Evolutionary conservation across 169 alveolate genomes (phyloP), one percentile per base, ranked within the genome.

Genomic region (Amoebophrya sp.): DNA sequence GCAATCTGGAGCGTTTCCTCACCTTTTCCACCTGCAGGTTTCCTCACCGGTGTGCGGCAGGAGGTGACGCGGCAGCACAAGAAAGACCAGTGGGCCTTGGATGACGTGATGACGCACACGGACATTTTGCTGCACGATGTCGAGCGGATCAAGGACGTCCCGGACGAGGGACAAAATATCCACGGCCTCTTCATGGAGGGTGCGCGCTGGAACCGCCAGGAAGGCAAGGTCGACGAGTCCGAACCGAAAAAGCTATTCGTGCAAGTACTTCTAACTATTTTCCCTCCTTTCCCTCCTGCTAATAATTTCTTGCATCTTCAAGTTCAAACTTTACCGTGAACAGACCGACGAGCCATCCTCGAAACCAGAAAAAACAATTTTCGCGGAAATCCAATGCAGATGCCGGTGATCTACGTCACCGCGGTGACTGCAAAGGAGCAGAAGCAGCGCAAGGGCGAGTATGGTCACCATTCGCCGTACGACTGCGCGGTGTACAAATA

Each of bases 151-250:
- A 94, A 94, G 89, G 95, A 95, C 89, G 93, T 91, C 31, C 97
- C 97, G 29, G 96, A 95, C 45, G 97, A 96, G 93, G 98, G 98
- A 18, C 98, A 96, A 87, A 93, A 96, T 91, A 96, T 98, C 91
- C 97, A 96, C 92, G 99, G 99, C 67, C 95, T 98, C 89, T 97
- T 94, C 94, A 95, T 98, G 48, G 99, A 98, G 92, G 99, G 99
- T 41, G 98, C 98, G 87, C 96, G 97, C 89, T 97, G 98, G 99
- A 97, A 95, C 94, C 96, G 96, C 94, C 97, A 95, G 92, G 97
- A 95, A 43, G 95, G 96, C 42, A 96, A 96, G 94, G 95, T 97
- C 70, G 98, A 97, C 69, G 98, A 97, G 91, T 96, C 98, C 31
- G 93, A 95, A 91, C 96, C 96, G 42, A 92, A 91, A 91, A 91